Percentiles rank a stretch among this genome's conserved stretches.
Evolutionary conservation across 2,329 filamentous ascomycete species (phyloP).

Genomic region (Fusarium piperis): DNA sequence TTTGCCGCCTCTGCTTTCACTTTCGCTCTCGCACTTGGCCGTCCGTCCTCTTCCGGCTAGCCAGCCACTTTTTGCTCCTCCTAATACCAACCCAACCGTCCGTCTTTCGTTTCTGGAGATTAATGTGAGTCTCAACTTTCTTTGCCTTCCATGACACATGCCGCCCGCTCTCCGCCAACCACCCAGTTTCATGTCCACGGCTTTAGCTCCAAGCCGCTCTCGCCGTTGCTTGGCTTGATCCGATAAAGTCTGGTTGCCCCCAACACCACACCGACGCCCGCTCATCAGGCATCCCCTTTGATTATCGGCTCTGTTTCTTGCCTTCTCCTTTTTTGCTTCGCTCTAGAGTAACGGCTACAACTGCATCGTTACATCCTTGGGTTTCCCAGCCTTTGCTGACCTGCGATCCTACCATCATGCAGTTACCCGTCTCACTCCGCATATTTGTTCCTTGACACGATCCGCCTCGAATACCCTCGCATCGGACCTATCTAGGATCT

Average conservation of each 20-base stretch:
- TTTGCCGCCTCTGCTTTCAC: constrained; percentile 25
- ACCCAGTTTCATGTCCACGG: constrained; percentile 29
- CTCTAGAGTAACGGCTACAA: constrained; percentile 23
- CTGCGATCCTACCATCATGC: constrained; percentile 38
- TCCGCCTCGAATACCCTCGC: constrained; percentile 37
- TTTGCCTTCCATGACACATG: constrained; percentile 44
- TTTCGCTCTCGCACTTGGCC: constrained; percentile 34
- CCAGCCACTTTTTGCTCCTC: constrained; percentile 38
- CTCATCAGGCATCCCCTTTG: constrained; percentile 8
- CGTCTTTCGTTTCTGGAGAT: constrained; percentile 43
- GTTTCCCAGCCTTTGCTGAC: constrained; percentile 32
- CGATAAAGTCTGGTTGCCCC: constrained; percentile 34
- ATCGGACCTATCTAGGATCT: constrained; percentile 25
- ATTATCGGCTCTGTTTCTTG: neutral
- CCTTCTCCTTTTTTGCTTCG: neutral
- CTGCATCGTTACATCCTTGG: constrained; percentile 20
- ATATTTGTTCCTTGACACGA: constrained; percentile 38
- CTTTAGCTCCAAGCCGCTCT: constrained; percentile 14
- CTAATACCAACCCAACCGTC: constrained; percentile 34
- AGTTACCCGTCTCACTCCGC: constrained; percentile 40
- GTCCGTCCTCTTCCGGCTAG: constrained; percentile 35
- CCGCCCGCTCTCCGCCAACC: constrained; percentile 44
- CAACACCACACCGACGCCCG: constrained; percentile 11
- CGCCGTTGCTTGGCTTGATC: constrained; percentile 11
- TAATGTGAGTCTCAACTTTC: constrained; percentile 50